Conservation (phyloP, 331 rosid genomes). For the Pyrus hybrid region DNA sequence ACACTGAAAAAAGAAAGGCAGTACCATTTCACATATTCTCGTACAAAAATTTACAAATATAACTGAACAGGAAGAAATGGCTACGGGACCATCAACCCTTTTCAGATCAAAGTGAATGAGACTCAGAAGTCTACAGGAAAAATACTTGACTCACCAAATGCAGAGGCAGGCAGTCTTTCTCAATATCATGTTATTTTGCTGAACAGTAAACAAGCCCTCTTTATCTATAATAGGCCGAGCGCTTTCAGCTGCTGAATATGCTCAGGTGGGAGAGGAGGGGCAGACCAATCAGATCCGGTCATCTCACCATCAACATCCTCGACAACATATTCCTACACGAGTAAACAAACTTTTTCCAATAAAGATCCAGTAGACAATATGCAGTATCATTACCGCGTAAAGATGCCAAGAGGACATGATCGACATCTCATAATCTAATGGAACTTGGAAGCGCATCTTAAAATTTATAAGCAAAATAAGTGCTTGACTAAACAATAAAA, state of each 20-base stretch:
- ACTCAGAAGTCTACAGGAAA: neutral
- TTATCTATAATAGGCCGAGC: conserved; percentile 67
- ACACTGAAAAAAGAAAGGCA: conserved; percentile 15
- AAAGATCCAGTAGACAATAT: neutral
- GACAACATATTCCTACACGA: conserved; percentile 77
- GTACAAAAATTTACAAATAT: conserved; percentile 26
- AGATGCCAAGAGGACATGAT: neutral
- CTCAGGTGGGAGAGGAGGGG: conserved; percentile 77
- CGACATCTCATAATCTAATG: neutral
- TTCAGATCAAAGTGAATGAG: neutral
- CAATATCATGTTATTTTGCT: conserved; percentile 21
- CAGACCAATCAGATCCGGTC: conserved; percentile 83
- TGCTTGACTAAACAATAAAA: neutral
- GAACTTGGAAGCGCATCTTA: neutral
- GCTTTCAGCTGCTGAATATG: conserved; percentile 90
- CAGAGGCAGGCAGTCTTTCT: conserved; percentile 7
- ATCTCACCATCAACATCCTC: conserved; percentile 95
- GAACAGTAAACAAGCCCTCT: conserved; percentile 15
- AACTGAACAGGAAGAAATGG: conserved; percentile 17
- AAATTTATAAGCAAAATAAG: neutral
- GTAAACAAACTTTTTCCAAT: neutral
- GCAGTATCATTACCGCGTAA: neutral
- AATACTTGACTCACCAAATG: neutral
- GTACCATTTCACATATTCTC: conserved; percentile 14
- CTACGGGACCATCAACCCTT: conserved; percentile 8